These are phyloP conservation scores for Emmonsia crescens DNA, from an alignment of 2,329 filamentous ascomycete genomes.

Conservation along the genomic window DNA sequence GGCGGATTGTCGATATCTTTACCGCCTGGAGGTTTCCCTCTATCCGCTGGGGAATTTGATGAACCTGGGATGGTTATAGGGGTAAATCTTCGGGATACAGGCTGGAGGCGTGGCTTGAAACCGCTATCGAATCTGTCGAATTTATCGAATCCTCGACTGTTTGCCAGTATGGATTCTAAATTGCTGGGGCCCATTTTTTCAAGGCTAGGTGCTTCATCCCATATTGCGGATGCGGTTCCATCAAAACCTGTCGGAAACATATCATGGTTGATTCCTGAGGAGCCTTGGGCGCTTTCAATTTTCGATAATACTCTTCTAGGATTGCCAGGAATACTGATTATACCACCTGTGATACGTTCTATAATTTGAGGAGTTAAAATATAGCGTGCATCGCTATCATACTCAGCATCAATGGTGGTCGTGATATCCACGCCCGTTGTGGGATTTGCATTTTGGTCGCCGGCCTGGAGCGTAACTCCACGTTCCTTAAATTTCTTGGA, in stretches of 20 bases:
- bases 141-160: not conserved
- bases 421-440: conserved; percentile 22
- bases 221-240: not conserved
- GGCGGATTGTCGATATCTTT: not conserved
- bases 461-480: not conserved
- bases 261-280: conserved; percentile 4
- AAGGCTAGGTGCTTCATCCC: not conserved
- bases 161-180: not conserved
- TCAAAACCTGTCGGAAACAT: not conserved
- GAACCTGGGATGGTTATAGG: not conserved
- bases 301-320: conserved; percentile 5
- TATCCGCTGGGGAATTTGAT: too few relatives aligned
- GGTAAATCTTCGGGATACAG: not conserved
- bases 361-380: conserved; percentile 25
- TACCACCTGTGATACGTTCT: conserved; percentile 10
- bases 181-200: not conserved
- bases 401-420: conserved; percentile 26
- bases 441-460: conserved; percentile 6
- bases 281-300: conserved; percentile 3
- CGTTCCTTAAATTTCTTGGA: conserved; percentile 11
- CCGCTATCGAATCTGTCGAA: not conserved
- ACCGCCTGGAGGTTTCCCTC: not conserved
- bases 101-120: not conserved
- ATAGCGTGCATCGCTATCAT: conserved; percentile 34
- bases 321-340: conserved; percentile 6